Conservation (phyloP, 1,284 basidiomycete species). For the Boletellus sp. region DNA sequence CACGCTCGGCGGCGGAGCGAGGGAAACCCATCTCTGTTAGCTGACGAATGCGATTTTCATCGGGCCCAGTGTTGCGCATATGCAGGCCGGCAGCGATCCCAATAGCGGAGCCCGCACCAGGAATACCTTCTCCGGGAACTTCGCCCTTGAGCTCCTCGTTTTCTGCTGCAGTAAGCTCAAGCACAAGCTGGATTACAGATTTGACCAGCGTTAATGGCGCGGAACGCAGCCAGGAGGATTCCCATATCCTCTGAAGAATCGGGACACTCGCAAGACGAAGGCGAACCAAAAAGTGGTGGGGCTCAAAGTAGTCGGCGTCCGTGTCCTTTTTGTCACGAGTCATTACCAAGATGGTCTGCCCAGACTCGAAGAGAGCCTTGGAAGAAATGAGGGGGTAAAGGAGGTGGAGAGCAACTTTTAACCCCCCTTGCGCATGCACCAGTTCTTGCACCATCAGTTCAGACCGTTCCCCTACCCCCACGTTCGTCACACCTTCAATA, state of each 20-base stretch:
- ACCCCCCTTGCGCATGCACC: conserved; percentile 72
- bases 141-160: conserved; percentile 64
- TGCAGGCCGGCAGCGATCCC: conserved; percentile 39
- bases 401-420: conserved; percentile 81
- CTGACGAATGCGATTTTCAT: conserved; percentile 76
- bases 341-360: conserved; percentile 72
- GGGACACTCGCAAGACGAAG: conserved; percentile 75
- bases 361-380: conserved; percentile 80
- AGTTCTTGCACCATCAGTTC: conserved; percentile 59
- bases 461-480: conserved; percentile 52
- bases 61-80: conserved; percentile 50
- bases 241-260: conserved; percentile 72
- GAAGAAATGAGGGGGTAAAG: conserved; percentile 76
- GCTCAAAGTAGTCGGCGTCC: conserved; percentile 76
- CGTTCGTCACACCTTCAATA: conserved; percentile 50
- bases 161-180: conserved; percentile 82
- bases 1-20: conserved; percentile 78
- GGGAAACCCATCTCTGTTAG: conserved; percentile 97
- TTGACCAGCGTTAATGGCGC: conserved; percentile 73
- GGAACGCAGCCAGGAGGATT: conserved; percentile 77
- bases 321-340: conserved; percentile 78
- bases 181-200: conserved; percentile 71
- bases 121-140: conserved; percentile 22
- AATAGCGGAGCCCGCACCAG: conserved; percentile 27
- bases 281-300: conserved; percentile 82